phyloP scores from a whole-genome alignment of 805 yeast species.

The Saturnispora sanitii region DNA sequence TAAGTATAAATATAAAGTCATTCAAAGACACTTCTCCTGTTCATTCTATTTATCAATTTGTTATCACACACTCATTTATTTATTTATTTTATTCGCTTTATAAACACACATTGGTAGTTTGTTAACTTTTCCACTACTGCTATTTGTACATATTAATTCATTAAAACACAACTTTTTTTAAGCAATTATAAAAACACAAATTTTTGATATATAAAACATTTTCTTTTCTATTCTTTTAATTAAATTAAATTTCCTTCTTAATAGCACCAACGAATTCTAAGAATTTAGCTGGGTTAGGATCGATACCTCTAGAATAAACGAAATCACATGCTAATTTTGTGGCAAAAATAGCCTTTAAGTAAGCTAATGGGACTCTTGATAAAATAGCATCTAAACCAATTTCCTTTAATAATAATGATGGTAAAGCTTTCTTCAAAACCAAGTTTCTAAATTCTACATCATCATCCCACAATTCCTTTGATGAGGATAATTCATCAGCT shows the following conservation, averaged over 20 bases:
- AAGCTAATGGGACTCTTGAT: constrained; percentile 74
- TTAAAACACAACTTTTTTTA: neutral
- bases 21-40: too few species aligned
- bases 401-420: constrained; percentile 54
- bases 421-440: constrained; percentile 69
- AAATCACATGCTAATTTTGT: constrained; percentile 76
- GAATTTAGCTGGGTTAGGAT: constrained; percentile 70
- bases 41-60: too few species aligned
- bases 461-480: constrained; percentile 75
- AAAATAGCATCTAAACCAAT: constrained; percentile 61
- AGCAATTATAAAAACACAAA: neutral
- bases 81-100: too few species aligned
- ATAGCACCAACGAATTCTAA: constrained; percentile 56
- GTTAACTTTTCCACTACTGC: too few species aligned
- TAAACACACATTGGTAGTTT: too few species aligned
- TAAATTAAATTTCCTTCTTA: constrained; percentile 30
- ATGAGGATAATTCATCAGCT: constrained; percentile 64
- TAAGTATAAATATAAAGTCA: neutral
- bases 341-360: constrained; percentile 81
- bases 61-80: neutral
- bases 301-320: constrained; percentile 74
- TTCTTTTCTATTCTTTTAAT: neutral
- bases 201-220: neutral
- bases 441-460: constrained; percentile 69
- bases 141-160: too few species aligned